Conservation (phyloP, 345 rosid species). For the Melaleuca alternifolia region DNA sequence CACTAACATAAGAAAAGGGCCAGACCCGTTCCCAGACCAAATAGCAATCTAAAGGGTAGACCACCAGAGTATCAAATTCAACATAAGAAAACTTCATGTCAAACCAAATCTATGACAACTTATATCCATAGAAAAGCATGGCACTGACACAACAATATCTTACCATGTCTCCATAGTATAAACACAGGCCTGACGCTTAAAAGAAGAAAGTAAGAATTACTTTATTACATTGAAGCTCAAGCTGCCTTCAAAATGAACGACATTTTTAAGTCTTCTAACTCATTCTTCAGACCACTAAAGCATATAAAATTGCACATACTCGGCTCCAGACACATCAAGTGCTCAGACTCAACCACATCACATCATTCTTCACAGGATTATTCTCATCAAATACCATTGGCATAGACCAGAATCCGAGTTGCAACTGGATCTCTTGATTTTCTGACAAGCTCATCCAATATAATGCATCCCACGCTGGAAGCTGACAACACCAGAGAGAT, state of each 20-base stretch:
- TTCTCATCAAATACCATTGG: background rate
- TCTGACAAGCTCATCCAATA: background rate
- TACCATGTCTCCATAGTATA: background rate
- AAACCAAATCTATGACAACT: background rate
- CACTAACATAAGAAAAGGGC: background rate
- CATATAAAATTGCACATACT: background rate
- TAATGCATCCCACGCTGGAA: background rate
- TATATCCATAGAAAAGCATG: background rate
- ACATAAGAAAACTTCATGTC: background rate
- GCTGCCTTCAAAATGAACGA: background rate
- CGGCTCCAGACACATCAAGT: background rate
- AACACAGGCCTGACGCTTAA: background rate
- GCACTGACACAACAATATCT: background rate
- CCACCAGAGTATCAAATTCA: background rate
- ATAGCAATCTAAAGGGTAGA: background rate
- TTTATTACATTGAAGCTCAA: background rate
- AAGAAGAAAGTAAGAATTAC: background rate
- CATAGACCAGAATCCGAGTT: background rate
- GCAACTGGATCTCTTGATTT: background rate
- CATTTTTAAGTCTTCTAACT: background rate
- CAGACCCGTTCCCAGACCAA: background rate
- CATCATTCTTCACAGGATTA: background rate
- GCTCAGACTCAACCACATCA: background rate
- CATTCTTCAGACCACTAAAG: background rate
- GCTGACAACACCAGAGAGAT: background rate